Evolutionary conservation across 495 filamentous ascomycete species (phyloP).

Genomic region (Astrocystis sublimbata): DNA sequence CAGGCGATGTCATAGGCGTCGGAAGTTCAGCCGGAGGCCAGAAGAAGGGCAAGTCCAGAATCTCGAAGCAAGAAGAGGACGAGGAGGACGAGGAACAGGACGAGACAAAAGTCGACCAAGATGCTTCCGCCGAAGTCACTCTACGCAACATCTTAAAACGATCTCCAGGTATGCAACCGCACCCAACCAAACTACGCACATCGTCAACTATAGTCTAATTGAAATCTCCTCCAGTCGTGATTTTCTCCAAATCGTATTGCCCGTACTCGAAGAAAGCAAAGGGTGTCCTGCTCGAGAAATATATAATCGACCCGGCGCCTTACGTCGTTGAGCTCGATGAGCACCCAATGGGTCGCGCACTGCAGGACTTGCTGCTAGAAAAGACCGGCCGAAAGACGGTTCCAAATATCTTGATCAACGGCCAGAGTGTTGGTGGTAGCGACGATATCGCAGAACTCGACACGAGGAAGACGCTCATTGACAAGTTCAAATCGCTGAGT

Average conservation of each 20-base stretch:
- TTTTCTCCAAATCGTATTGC: constrained; percentile 95
- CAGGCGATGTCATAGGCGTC: constrained; percentile 47
- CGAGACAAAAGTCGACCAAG: constrained; percentile 58
- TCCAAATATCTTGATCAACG: constrained; percentile 87
- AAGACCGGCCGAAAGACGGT: constrained; percentile 83
- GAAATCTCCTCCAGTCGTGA: constrained; percentile 65
- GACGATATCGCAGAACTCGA: constrained; percentile 82
- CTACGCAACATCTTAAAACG: constrained; percentile 76
- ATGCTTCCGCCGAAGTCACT: constrained; percentile 60
- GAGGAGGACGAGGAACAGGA: constrained; percentile 43
- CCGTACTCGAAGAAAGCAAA: constrained; percentile 83
- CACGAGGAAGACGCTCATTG: constrained; percentile 63
- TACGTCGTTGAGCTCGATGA: constrained; percentile 89
- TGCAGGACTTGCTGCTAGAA: constrained; percentile 69
- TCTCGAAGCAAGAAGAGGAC: constrained; percentile 33
- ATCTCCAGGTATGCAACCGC: constrained; percentile 64
- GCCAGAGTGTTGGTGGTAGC: constrained; percentile 85
- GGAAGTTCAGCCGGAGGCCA: constrained; percentile 67
- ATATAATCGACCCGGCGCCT: constrained; percentile 77
- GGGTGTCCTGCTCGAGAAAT: constrained; percentile 73
- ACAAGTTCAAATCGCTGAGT: constrained; percentile 71
- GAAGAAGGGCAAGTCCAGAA: constrained; percentile 40
- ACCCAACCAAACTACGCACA: not conserved
- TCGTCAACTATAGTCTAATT: not conserved
- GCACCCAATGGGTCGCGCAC: constrained; percentile 66